These are phyloP conservation scores for Dipodascopsis uninucleata DNA, from an alignment of 805 yeast species.

Conservation along the genomic window DNA sequence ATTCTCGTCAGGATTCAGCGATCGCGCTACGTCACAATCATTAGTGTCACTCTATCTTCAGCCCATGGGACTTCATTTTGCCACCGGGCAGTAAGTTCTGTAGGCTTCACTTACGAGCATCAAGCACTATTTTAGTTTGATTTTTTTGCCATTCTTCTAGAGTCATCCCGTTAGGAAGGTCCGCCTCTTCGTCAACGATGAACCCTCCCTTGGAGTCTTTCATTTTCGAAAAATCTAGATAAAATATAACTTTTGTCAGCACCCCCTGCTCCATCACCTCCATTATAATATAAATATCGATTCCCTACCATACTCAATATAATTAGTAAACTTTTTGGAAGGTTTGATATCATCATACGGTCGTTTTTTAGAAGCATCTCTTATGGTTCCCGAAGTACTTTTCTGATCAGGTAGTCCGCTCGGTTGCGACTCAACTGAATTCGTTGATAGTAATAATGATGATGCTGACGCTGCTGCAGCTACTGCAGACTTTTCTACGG, in stretches of 20 bases:
- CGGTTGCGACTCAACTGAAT: too few species aligned
- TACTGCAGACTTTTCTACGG: constrained; percentile 15
- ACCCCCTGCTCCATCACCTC: not conserved
- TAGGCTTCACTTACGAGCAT: constrained; percentile 19
- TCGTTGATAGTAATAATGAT: too few species aligned
- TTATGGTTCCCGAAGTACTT: constrained; percentile 2
- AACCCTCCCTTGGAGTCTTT: constrained; percentile 86
- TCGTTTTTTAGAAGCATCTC: constrained; percentile 27
- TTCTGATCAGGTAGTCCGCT: too few species aligned
- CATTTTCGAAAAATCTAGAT: constrained; percentile 83
- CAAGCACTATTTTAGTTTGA: constrained; percentile 29
- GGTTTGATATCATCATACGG: constrained; percentile 26
- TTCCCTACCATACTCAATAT: constrained; percentile 40
- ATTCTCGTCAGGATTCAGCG: constrained; percentile 68
- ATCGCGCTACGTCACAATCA: constrained; percentile 46
- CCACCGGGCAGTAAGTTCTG: constrained; percentile 25
- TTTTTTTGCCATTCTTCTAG: constrained; percentile 58
- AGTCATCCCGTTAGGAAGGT: constrained; percentile 34
- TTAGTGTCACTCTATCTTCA: not conserved
- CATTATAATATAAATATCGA: not conserved
- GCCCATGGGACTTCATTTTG: not conserved
- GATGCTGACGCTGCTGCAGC: constrained; percentile 5
- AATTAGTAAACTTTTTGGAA: constrained; percentile 36
- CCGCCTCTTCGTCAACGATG: constrained; percentile 45
- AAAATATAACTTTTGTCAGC: not conserved